Evolutionary conservation across 192 early-diverging fungal genomes (phyloP).

Genomic region (Rhizophagus prolifer): DNA sequence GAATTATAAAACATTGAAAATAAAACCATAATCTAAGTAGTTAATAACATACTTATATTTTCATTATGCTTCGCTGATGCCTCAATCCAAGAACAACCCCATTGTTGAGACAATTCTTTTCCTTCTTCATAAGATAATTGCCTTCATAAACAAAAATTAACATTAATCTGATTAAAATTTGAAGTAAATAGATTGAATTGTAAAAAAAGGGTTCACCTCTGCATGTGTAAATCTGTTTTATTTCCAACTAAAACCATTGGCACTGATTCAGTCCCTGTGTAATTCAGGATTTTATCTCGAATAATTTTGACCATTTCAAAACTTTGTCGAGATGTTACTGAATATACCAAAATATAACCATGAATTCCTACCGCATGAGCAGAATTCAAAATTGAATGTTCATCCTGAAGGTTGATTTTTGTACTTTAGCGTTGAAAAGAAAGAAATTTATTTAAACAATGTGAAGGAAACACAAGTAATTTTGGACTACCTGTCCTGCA

Average conservation of each 20-base stretch:
- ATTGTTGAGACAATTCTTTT: constrained; percentile 72
- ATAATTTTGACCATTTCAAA: constrained; percentile 91
- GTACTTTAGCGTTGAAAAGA: too few relatives aligned
- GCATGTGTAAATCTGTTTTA: constrained; percentile 82
- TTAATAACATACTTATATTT: constrained; percentile 68
- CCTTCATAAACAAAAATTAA: constrained; percentile 32
- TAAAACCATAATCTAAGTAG: not conserved
- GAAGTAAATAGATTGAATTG: not conserved
- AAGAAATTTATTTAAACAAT: too few relatives aligned
- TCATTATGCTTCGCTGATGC: constrained; percentile 89
- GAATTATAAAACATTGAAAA: not conserved
- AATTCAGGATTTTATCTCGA: constrained; percentile 92
- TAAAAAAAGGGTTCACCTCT: constrained; percentile 44
- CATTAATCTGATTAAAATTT: not conserved
- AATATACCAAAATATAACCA: constrained; percentile 94
- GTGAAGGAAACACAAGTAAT: too few relatives aligned
- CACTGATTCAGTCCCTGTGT: constrained; percentile 86
- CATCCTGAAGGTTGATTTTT: constrained; percentile 59
- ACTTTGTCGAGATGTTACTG: constrained; percentile 77
- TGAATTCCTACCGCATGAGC: constrained; percentile 88
- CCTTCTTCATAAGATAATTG: constrained; percentile 82
- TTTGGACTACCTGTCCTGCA: constrained; percentile 78
- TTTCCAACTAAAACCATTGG: constrained; percentile 91
- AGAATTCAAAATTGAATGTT: constrained; percentile 91
- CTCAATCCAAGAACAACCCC: constrained; percentile 86